Conservation (phyloP, 1,284 basidiomycete species). For the Schizophyllum amplum region DNA sequence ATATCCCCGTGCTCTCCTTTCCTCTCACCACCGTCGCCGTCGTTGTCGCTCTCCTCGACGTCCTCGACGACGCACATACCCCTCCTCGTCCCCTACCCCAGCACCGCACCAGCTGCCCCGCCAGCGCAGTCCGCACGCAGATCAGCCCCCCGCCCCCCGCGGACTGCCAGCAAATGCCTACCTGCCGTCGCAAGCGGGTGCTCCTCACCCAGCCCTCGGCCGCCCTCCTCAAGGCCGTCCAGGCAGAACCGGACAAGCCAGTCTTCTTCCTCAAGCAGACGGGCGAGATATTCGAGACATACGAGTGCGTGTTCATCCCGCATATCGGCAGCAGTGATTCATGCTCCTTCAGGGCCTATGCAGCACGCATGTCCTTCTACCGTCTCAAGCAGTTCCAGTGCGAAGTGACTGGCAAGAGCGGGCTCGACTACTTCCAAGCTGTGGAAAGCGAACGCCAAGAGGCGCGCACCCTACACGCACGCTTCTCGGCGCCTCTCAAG, state of each 20-base stretch:
- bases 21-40: constrained; percentile 17
- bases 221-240: constrained; percentile 53
- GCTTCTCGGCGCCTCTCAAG: constrained; percentile 92
- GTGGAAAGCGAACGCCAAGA: constrained; percentile 87
- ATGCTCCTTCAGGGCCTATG: constrained; percentile 62
- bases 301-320: constrained; percentile 61
- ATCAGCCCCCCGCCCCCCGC: constrained; percentile 6
- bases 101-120: not conserved
- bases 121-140: not conserved
- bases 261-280: constrained; percentile 89
- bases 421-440: constrained; percentile 91
- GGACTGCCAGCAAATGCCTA: constrained; percentile 55
- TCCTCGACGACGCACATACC: constrained; percentile 11
- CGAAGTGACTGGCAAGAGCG: constrained; percentile 91
- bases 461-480: constrained; percentile 77
- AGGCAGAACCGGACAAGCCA: constrained; percentile 58
- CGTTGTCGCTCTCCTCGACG: constrained; percentile 14
- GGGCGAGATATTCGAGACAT: constrained; percentile 91
- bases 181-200: constrained; percentile 86
- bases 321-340: constrained; percentile 10
- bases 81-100: constrained; percentile 8
- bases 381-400: constrained; percentile 90
- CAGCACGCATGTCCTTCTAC: constrained; percentile 89
- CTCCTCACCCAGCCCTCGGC: constrained; percentile 75
- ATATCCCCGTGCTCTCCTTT: constrained; percentile 16